These are phyloP conservation scores for Gaeumannomyces sp. DNA, from an alignment of 2,329 filamentous ascomycete species.

Conservation along the genomic window DNA sequence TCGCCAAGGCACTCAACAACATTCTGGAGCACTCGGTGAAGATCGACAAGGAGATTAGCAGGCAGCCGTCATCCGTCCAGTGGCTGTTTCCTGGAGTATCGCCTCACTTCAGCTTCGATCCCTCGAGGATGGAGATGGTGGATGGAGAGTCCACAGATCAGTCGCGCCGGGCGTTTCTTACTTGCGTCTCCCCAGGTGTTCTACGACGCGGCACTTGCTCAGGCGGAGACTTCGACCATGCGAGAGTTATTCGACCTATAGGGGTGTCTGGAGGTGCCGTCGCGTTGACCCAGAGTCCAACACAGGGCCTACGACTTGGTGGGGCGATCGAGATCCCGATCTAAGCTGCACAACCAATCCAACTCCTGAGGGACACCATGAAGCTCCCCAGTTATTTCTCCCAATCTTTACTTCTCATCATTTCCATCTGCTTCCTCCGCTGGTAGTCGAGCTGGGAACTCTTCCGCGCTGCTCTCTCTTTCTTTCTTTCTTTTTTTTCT, in stretches of 20 bases:
- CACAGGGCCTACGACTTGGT: not conserved
- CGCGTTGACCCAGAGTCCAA: no score
- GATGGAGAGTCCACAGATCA: no score
- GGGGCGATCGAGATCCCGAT: not conserved
- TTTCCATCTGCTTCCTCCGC: no score
- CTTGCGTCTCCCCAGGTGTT: not conserved
- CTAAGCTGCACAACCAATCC: not conserved
- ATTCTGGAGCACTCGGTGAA: not conserved
- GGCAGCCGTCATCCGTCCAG: not conserved
- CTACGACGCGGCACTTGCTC: not conserved
- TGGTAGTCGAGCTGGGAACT: no score
- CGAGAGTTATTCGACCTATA: not conserved
- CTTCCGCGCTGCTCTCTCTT: no score
- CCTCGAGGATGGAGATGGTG: no score
- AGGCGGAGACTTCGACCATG: not conserved
- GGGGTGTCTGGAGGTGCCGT: not conserved
- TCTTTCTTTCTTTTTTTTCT: no score
- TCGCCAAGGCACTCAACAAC: no score
- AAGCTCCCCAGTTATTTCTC: not conserved
- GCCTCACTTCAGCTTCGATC: no score
- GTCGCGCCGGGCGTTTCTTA: not conserved
- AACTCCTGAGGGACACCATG: not conserved
- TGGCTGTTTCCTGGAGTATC: not conserved
- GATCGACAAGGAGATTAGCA: slow-evolving; percentile 1
- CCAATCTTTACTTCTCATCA: no score